phyloP scores from a whole-genome alignment of 768 basidiomycete species.

The Auricularia cornea region DNA sequence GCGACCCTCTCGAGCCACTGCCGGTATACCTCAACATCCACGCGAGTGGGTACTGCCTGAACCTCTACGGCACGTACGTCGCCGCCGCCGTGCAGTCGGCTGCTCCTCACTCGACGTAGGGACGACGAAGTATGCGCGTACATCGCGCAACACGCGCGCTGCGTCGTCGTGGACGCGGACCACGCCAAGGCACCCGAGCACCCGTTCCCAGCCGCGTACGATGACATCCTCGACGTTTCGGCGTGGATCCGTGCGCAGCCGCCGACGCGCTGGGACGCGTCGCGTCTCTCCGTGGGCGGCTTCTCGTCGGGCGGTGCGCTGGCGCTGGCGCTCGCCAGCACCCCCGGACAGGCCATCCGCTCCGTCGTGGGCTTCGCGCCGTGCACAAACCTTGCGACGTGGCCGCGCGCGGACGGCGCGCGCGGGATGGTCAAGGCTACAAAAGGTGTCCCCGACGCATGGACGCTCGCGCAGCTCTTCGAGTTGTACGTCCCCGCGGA shows the following conservation, averaged over 20 bases:
- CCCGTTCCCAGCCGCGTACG: slow-evolving; percentile 3
- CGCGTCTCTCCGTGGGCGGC: neutral
- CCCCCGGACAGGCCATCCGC: neutral
- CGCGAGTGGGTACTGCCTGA: neutral
- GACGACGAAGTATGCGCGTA: slow-evolving; percentile 1
- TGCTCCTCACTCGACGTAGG: neutral
- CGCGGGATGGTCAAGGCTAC: no score
- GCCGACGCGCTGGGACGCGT: neutral
- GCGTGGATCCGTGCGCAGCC: neutral
- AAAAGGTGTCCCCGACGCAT: neutral
- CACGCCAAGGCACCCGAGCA: slow-evolving; percentile 8
- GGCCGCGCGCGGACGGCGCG: neutral
- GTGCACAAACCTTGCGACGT: neutral
- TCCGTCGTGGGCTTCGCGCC: neutral
- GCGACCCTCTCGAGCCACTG: neutral
- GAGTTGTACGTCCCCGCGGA: neutral
- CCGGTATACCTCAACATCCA: neutral
- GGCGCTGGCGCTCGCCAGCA: neutral
- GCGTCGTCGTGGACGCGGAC: slow-evolving; percentile 8
- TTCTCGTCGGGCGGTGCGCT: neutral
- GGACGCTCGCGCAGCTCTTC: neutral
- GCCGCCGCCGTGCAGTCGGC: no score
- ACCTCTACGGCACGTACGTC: neutral
- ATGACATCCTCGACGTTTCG: slow-evolving; percentile 1
- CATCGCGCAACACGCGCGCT: slow-evolving; percentile 2